Percentiles rank a stretch among this genome's conserved stretches.
Conservation (phyloP, 1,139 yeast species). For the Lodderomyces margitis region DNA sequence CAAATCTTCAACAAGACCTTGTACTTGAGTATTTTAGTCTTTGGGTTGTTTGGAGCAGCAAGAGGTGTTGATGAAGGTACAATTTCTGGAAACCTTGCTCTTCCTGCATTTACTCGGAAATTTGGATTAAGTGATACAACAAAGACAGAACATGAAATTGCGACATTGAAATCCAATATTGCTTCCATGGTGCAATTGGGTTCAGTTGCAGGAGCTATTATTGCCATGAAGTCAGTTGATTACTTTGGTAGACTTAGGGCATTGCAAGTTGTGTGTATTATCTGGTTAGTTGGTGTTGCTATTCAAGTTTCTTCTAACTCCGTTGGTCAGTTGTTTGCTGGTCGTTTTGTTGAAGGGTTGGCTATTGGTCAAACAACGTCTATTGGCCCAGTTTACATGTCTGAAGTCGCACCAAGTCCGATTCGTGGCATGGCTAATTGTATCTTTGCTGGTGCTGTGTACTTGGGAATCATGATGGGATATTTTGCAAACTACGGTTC, state of each 20-base stretch:
- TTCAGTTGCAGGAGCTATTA: slow-evolving; percentile 53
- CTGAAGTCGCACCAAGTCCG: slow-evolving; percentile 53
- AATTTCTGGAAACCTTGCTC: slow-evolving; percentile 17
- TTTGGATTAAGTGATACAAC: slow-evolving; percentile 47
- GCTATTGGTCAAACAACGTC: slow-evolving; percentile 59
- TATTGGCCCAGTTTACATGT: slow-evolving; percentile 48
- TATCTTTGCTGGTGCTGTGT: slow-evolving; percentile 55
- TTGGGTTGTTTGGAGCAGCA: slow-evolving; percentile 59
- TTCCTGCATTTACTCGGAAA: slow-evolving; percentile 34
- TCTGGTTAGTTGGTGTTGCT: slow-evolving; percentile 48
- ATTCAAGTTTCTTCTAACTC: slow-evolving; percentile 46
- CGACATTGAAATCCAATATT: slow-evolving; percentile 52
- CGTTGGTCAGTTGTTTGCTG: slow-evolving; percentile 53
- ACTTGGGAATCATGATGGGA: slow-evolving; percentile 52
- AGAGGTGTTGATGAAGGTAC: slow-evolving; percentile 63
- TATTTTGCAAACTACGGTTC: slow-evolving; percentile 49
- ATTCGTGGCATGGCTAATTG: slow-evolving; percentile 53
- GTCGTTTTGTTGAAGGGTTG: slow-evolving; percentile 53
- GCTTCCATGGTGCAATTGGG: slow-evolving; percentile 65
- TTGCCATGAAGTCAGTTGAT: slow-evolving; percentile 48
- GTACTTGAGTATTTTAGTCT: slow-evolving; percentile 47
- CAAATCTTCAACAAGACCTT: slow-evolving; percentile 50
- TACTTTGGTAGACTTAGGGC: slow-evolving; percentile 55
- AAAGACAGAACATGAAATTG: slow-evolving; percentile 35
- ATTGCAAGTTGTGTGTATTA: slow-evolving; percentile 41